These are phyloP conservation scores for Pythium aquatile DNA, from an alignment of 352 stramenopile species.

Conservation along the genomic window DNA sequence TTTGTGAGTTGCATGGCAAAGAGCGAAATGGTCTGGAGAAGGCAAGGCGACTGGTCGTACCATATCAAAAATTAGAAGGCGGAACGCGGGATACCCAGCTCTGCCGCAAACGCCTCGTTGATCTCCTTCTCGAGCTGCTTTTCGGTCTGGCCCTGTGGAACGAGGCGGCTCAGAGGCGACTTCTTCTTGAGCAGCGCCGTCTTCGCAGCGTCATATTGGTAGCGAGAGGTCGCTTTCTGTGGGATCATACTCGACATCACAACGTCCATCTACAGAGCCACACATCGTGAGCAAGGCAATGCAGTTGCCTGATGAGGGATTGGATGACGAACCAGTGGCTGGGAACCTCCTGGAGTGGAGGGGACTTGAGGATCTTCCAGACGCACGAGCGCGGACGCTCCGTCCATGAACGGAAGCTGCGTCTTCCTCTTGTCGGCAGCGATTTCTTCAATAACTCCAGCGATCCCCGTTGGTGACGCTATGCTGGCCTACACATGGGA, in stretches of 20 bases:
- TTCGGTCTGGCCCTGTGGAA: slow-evolving; percentile 35
- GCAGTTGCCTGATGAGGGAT: neutral
- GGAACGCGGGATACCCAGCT: slow-evolving; percentile 55
- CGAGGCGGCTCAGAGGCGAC: slow-evolving; percentile 48
- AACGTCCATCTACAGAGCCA: slow-evolving; percentile 24
- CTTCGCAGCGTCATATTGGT: slow-evolving; percentile 49
- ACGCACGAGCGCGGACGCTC: slow-evolving; percentile 56
- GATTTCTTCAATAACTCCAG: slow-evolving; percentile 39
- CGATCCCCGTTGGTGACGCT: slow-evolving; percentile 26
- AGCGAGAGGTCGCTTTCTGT: slow-evolving; percentile 36
- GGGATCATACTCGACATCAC: slow-evolving; percentile 49
- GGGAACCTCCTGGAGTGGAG: neutral
- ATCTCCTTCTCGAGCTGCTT: slow-evolving; percentile 70
- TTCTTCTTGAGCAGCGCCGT: slow-evolving; percentile 59
- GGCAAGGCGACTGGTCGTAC: slow-evolving; percentile 1
- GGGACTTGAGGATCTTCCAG: slow-evolving; percentile 65
- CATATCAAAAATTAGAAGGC: slow-evolving; percentile 26
- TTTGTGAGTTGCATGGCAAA: neutral
- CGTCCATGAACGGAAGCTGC: slow-evolving; percentile 34
- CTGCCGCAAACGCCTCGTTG: slow-evolving; percentile 59
- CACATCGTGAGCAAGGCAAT: neutral
- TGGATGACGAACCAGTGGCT: neutral
- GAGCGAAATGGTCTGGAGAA: neutral
- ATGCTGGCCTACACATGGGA: slow-evolving; percentile 35
- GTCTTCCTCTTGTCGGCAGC: slow-evolving; percentile 47